phyloP scores from a whole-genome alignment of 108 stramenopile genomes.

The Thalassiosira profunda region DNA sequence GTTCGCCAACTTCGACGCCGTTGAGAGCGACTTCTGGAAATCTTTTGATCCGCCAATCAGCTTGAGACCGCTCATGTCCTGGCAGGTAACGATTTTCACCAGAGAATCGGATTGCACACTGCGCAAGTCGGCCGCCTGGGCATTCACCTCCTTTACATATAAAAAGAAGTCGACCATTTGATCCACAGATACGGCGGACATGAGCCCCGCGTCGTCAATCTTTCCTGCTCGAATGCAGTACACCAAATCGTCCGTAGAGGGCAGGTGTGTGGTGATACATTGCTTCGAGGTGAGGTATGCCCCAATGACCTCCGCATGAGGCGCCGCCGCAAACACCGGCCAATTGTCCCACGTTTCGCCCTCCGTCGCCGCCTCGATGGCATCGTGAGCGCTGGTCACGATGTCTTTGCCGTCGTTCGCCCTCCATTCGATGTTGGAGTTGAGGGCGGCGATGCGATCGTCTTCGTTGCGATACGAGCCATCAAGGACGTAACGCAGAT shows the following conservation, averaged over 20 bases:
- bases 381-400: constrained; percentile 56
- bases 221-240: constrained; percentile 87
- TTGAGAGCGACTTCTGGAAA: constrained; percentile 69
- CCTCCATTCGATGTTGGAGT: constrained; percentile 64
- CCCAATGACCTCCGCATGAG: constrained; percentile 48
- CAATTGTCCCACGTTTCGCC: constrained; percentile 73
- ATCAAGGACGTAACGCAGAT: constrained; percentile 67
- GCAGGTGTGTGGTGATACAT: constrained; percentile 55
- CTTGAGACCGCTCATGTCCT: constrained; percentile 75
- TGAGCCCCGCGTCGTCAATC: constrained; percentile 79
- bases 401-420: constrained; percentile 53
- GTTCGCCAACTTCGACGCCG: constrained; percentile 67
- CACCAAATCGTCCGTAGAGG: constrained; percentile 61
- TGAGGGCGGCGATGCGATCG: constrained; percentile 21
- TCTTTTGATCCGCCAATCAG: constrained; percentile 63
- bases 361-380: constrained; percentile 46
- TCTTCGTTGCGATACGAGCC: constrained; percentile 40
- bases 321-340: constrained; percentile 65
- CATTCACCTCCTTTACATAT: constrained; percentile 83
- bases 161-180: constrained; percentile 81
- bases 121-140: constrained; percentile 64
- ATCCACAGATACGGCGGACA: constrained; percentile 59
- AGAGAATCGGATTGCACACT: constrained; percentile 55
- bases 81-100: constrained; percentile 65
- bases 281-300: constrained; percentile 55